Conservation (phyloP, 2,329 filamentous ascomycete genomes). For the Ilyonectria sp. region DNA sequence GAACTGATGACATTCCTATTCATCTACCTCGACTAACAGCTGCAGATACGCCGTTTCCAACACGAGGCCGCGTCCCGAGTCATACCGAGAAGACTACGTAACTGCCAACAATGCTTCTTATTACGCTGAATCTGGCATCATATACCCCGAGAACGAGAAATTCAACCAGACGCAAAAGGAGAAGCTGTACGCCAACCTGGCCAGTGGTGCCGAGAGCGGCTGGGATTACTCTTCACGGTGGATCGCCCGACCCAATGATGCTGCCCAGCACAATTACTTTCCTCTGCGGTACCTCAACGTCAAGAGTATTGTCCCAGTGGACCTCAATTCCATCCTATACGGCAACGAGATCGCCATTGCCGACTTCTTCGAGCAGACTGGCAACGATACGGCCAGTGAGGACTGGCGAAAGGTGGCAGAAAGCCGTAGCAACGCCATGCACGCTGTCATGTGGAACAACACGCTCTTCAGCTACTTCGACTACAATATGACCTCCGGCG, state of each 20-base stretch:
- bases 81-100: conserved; percentile 75
- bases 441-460: conserved; percentile 75
- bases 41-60: conserved; percentile 72
- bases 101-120: conserved; percentile 78
- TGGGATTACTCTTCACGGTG: conserved; percentile 76
- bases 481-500: conserved; percentile 74
- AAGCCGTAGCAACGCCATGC: conserved; percentile 73
- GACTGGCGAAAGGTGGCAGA: conserved; percentile 66
- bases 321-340: conserved; percentile 79
- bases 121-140: conserved; percentile 70
- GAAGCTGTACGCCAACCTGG: conserved; percentile 73
- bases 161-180: conserved; percentile 69
- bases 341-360: conserved; percentile 74
- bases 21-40: conserved; percentile 33
- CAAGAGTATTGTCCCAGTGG: conserved; percentile 72
- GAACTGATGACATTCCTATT: conserved; percentile 36
- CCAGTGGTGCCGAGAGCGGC: conserved; percentile 76
- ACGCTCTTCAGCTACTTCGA: conserved; percentile 77
- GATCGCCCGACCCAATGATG: conserved; percentile 70
- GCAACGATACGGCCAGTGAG: conserved; percentile 65
- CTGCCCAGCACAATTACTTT: conserved; percentile 73
- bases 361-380: conserved; percentile 65
- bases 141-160: conserved; percentile 66
- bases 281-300: conserved; percentile 76
- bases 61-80: conserved; percentile 77